Base-by-base conservation (phyloP, 2,329 filamentous ascomycete species). In the Mollisiaceae sp. region DNA sequence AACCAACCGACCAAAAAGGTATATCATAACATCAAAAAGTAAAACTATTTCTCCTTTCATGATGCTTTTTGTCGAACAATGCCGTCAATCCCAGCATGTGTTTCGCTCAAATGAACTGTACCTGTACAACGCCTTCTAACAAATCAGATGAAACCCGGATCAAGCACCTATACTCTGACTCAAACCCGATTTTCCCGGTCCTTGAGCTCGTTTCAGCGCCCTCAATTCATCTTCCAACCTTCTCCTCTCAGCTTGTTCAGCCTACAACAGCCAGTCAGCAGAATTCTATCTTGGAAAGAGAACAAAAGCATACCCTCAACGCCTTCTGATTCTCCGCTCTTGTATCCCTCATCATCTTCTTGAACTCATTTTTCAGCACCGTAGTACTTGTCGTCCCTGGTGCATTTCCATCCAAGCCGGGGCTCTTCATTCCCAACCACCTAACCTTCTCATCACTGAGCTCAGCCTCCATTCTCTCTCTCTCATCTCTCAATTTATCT, bases 321-420 rank as follows among this genome's bases (percentile, higher is more conserved):
- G 83, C 80, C 78, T 85, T 89, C 72, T 87, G 79, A 67, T 85
- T 88, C 76, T 92, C 90, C 1, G 83, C 82, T 67, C 89, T 85
- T 57, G 87, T 87, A 73, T 92, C 89, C 69, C 88, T 83, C 89
- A 92, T 91, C 89, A 92, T 92, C 80, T 90, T 91, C 81, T 91
- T 91, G 75, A 92, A 92, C 76, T 92, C 90, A 68, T 88, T 89
- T 77, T 88, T 88, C 73, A 92, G 74, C 47, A 91, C 88, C 78
- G 86, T 86, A 27, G 87, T 89, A 71, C 88, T 91, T 12, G 88
- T 91, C 22, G 56, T 71, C 18, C 65, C 66, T 4, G 69, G 61
- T 27, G 60, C 27, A 52, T 15, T 36, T 24, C 57, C 52, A 73
- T 69, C 78, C 71, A 78, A 77, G 11, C 80, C 80, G 15, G 86